Percentiles rank a stretch among this genome's conserved stretches.
Conservation (phyloP, 1,284 basidiomycete species). For the Ganoderma lingzhi region DNA sequence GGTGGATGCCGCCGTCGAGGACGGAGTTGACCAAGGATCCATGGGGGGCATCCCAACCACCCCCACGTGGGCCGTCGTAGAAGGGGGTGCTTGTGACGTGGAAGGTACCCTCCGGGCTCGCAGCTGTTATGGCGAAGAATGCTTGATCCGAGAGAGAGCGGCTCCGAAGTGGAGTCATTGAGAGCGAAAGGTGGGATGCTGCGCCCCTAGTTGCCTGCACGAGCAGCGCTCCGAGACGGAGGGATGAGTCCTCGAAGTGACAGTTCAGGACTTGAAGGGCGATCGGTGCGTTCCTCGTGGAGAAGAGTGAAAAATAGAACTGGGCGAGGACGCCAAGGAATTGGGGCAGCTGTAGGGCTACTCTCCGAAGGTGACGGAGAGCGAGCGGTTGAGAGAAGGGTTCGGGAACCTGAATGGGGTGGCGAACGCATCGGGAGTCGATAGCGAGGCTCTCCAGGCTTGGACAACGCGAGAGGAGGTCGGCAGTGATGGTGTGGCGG, state of each 20-base stretch:
- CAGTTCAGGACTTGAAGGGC: background rate
- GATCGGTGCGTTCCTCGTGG: background rate
- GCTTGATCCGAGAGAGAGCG: background rate
- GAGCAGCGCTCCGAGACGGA: background rate
- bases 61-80: background rate
- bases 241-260: too few species aligned
- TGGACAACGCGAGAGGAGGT: slow-evolving; percentile 9
- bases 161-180: background rate
- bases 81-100: background rate
- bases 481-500: background rate
- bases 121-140: background rate
- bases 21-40: background rate
- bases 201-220: background rate
- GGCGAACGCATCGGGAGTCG: background rate
- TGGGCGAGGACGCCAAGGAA: background rate
- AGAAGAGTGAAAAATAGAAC: slow-evolving; percentile 1
- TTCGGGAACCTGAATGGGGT: background rate
- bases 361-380: background rate
- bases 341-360: background rate
- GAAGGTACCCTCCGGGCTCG: background rate
- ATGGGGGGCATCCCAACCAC: background rate
- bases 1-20: background rate
- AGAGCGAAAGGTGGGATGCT: slow-evolving; percentile 2
- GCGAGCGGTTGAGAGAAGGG: background rate
- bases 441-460: slow-evolving; percentile 5